A percentile compares a stretch with the other conserved stretches of the same genome.
Evolutionary conservation across 805 yeast genomes (phyloP).

Genomic region (Ogataea kodamae): DNA sequence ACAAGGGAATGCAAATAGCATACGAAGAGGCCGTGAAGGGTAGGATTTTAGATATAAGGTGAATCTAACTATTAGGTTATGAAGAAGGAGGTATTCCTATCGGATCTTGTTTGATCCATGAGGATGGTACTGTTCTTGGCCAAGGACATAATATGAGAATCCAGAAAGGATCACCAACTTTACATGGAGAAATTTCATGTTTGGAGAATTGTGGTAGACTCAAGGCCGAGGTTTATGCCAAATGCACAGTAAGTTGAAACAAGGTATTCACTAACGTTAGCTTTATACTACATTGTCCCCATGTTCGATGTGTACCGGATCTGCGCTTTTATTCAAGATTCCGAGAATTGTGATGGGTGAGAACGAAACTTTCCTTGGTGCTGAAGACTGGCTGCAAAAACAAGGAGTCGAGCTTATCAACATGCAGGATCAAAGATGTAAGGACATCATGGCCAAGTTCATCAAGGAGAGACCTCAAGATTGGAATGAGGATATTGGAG

Average conservation of each 20-base stretch:
- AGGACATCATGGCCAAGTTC: conserved; percentile 70
- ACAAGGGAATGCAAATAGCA: conserved; percentile 64
- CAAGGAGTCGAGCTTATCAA: conserved; percentile 74
- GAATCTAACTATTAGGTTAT: conserved; percentile 43
- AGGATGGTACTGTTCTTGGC: conserved; percentile 79
- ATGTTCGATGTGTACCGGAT: conserved; percentile 94
- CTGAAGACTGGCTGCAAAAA: conserved; percentile 64
- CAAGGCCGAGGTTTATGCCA: conserved; percentile 71
- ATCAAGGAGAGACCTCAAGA: conserved; percentile 73
- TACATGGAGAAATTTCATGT: conserved; percentile 91
- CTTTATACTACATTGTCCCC: conserved; percentile 92
- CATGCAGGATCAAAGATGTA: conserved; percentile 56
- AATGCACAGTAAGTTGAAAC: conserved; percentile 53
- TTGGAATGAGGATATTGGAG: conserved; percentile 82
- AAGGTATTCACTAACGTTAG: conserved; percentile 15
- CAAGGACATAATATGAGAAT: conserved; percentile 88
- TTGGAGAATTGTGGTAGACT: conserved; percentile 89
- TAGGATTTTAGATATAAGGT: conserved; percentile 40
- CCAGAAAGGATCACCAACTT: conserved; percentile 76
- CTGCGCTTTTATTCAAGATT: conserved; percentile 83
- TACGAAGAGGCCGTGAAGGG: conserved; percentile 67
- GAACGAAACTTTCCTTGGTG: conserved; percentile 77
- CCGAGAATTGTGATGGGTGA: conserved; percentile 88
- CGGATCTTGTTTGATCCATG: conserved; percentile 69
- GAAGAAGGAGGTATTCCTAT: conserved; percentile 91